These are phyloP conservation scores for Ananas comosus DNA, from an alignment of 176 grass and related monocot genomes.

Conservation along the genomic window DNA sequence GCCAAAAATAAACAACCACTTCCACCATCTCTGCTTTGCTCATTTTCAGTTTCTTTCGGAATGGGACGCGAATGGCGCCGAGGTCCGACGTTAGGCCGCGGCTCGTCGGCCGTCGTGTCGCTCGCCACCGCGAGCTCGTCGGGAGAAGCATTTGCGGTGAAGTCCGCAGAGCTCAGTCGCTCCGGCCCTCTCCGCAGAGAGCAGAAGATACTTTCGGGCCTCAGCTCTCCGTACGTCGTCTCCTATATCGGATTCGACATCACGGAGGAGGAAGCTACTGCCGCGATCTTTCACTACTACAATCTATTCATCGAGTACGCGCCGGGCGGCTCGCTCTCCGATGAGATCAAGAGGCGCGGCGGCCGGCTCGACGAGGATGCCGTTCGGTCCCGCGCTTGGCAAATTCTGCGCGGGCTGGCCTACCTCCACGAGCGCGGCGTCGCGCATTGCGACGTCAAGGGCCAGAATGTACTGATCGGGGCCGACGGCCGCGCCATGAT, in stretches of 20 bases:
- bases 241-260: conserved; percentile 46
- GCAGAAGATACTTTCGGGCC: conserved; percentile 28
- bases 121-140: conserved; percentile 32
- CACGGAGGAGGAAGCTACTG: neutral
- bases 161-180: conserved; percentile 23
- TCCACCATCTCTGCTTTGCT: neutral
- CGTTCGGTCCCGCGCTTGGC: conserved; percentile 7
- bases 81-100: conserved; percentile 40
- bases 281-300: conserved; percentile 6
- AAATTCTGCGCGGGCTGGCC: conserved; percentile 45
- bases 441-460: conserved; percentile 77
- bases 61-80: conserved; percentile 19
- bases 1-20: neutral
- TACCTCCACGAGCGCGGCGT: conserved; percentile 51
- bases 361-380: conserved; percentile 40
- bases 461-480: conserved; percentile 52
- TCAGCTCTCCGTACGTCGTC: conserved; percentile 48
- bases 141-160: conserved; percentile 66
- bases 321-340: conserved; percentile 56
- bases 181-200: conserved; percentile 31
- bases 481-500: conserved; percentile 47
- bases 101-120: conserved; percentile 53
- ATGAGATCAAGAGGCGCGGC: conserved; percentile 41
- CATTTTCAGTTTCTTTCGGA: neutral
- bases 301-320: conserved; percentile 71